Base-by-base conservation (phyloP, 805 yeast species). In the Maudiozyma barnettii region DNA sequence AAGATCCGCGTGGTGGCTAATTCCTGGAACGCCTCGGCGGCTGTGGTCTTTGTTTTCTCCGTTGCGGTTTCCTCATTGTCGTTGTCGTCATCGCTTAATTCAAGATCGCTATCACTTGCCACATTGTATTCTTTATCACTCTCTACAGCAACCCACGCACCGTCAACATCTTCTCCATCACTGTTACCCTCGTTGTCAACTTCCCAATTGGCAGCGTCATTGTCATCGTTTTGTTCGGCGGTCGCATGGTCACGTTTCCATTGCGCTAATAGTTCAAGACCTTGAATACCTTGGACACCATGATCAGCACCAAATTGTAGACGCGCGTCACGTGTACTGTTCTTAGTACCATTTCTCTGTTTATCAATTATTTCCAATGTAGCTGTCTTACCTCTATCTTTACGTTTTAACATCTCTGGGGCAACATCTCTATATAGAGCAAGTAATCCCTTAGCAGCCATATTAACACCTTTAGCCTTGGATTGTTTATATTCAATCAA, bases 301-400 rank as follows among this genome's bases (percentile, higher is more conserved):
- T 72, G 66, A 9, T 39, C 41, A 45, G 79, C 79, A 75, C 97
- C 97, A 55, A 75, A 90, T 61, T 76, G 76, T 36, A 81, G 81
- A 45, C 59, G 59, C 43, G 46, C 60, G 31, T 43, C 45, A 22
- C 19, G 30, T 3, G 49, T 56, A 26, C 23, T 41, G 12, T 70
- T 47, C 8, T 21, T n/a, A 14, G 20, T 22, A 19, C 74, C 74
- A 26, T 71, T 69, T 53, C 78, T 74, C 46, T 76, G 81, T 37
- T 79, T 78, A 23, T 75, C 73, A 55, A 82, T 84, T 49, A 91
- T 53, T 49, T 79, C 93, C 79, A 90, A 83, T 16, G 95, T 74
- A 8, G 96, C 98, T 21, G 74, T 70, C 69, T 93, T 91, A 63
- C 99, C 99, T 64, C 99, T 78, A 63, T 93, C 98, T 61, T 88